Conservation (phyloP, 352 stramenopile species). For the Pythium periplocum region DNA sequence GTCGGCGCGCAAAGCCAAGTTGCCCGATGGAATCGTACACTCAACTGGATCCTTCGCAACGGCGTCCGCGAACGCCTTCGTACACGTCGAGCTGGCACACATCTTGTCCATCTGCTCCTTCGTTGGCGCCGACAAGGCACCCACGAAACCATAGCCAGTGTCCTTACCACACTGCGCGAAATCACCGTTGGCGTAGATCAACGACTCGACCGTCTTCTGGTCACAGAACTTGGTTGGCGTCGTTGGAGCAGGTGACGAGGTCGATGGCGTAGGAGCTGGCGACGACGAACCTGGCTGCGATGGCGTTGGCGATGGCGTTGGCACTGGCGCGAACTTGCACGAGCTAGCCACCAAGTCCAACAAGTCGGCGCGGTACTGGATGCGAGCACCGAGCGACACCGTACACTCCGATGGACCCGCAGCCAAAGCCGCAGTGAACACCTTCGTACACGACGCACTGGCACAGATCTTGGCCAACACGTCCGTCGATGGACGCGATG, state of each 20-base stretch:
- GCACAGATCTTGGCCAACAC: constrained; percentile 18
- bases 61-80: constrained; percentile 5
- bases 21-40: constrained; percentile 1
- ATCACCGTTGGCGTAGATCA: too few relatives aligned
- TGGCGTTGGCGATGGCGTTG: constrained; percentile 2
- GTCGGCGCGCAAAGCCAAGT: background rate
- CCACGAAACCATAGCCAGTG: constrained; percentile 3
- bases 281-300: background rate
- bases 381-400: background rate
- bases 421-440: constrained; percentile 9
- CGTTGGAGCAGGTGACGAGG: background rate
- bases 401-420: constrained; percentile 12
- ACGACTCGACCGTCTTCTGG: too few relatives aligned
- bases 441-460: constrained; percentile 14
- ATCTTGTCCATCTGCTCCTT: constrained; percentile 10
- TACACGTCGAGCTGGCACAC: constrained; percentile 4
- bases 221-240: background rate
- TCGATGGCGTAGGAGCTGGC: too few relatives aligned
- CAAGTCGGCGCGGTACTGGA: constrained; percentile 13
- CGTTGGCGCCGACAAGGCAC: background rate
- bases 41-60: constrained; percentile 5
- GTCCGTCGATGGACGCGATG: constrained; percentile 11
- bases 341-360: constrained; percentile 6
- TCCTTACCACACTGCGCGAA: background rate
- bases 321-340: constrained; percentile 5